Evolutionary conservation across 2,329 filamentous ascomycete species (phyloP), one percentile per base, ranked within the genome.

Genomic region (Fusarium aywerte): DNA sequence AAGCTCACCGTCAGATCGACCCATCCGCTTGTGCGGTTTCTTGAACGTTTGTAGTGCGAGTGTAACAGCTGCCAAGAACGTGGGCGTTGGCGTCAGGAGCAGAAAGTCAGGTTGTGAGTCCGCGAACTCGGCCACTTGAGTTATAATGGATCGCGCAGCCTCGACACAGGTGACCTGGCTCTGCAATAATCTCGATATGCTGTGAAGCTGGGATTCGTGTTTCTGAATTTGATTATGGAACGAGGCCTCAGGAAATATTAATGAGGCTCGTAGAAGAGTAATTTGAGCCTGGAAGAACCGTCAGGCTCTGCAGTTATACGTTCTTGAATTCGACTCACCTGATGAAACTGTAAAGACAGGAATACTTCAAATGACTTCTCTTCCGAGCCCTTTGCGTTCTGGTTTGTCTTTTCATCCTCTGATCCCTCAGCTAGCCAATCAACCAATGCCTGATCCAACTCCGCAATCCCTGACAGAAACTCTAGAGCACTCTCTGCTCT

Each of bases 11-110:
- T 71, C 68, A 6, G 68, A 71, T 3, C 68, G 68, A 1, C 68
- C 68, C 68, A 71, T 71, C 1, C 68, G 54, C 31, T 71, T 71
- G 16, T 71, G 68, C 2, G 68, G 68, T 13, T 70, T 70, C 39
- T 69, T 70, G 12, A 70, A 67, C 4, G 68, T 70, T 7, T 70
- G 68, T 0, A 70, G 33, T 1, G 68, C 68, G 2, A 70, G 58
- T 2, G 68, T 70, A 2, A 63, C 62, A 0, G 68, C 65, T n/a
- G 61, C 68, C 2, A 70, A 32, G 12, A 70, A 67, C 0, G 58
- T 58, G 0, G 67, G 68, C 2, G 68, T 70, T 3, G 67, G 62
- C 1, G 65, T 69, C 1, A 70, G n/a, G 1, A 70, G 62, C 4
- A 49, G 38, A 1, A 62, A 70, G 2, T 71, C 65, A 12, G 58